Evolutionary conservation across 2,329 filamentous ascomycete species (phyloP).

Genomic region (Pezizomycotina sp.): DNA sequence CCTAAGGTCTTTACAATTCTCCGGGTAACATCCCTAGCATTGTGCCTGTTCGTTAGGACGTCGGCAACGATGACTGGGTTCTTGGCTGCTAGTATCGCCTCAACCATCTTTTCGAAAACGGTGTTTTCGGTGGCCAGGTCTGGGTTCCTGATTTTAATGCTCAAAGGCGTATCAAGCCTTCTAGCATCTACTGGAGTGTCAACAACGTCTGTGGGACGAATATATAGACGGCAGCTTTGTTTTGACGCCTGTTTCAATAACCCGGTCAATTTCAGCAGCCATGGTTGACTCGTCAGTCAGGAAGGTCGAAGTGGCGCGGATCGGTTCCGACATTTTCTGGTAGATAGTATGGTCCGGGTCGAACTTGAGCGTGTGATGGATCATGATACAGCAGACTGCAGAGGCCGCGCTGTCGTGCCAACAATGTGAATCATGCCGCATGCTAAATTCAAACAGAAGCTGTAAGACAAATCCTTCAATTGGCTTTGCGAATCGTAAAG

Average conservation of each 20-base stretch:
- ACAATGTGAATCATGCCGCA: constrained; percentile 43
- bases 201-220: constrained; percentile 41
- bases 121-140: constrained; percentile 23
- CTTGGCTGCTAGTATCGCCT: constrained; percentile 33
- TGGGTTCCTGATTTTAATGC: constrained; percentile 22
- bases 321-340: constrained; percentile 25
- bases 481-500: background rate
- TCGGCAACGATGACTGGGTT: constrained; percentile 39
- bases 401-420: constrained; percentile 34
- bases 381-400: constrained; percentile 32
- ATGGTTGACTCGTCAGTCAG: constrained; percentile 33
- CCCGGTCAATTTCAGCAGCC: constrained; percentile 37
- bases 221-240: constrained; percentile 42
- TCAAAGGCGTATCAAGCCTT: constrained; percentile 25
- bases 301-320: constrained; percentile 27
- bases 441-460: constrained; percentile 22
- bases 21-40: constrained; percentile 8
- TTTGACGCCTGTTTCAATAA: constrained; percentile 36
- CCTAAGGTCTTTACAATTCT: constrained; percentile 11
- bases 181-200: constrained; percentile 27
- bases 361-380: constrained; percentile 41
- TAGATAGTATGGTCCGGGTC: constrained; percentile 26
- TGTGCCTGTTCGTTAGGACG: constrained; percentile 23
- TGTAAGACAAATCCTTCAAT: background rate
- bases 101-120: constrained; percentile 29